Base-by-base conservation (phyloP, 2,329 filamentous ascomycete species). In the Coniella vitis region DNA sequence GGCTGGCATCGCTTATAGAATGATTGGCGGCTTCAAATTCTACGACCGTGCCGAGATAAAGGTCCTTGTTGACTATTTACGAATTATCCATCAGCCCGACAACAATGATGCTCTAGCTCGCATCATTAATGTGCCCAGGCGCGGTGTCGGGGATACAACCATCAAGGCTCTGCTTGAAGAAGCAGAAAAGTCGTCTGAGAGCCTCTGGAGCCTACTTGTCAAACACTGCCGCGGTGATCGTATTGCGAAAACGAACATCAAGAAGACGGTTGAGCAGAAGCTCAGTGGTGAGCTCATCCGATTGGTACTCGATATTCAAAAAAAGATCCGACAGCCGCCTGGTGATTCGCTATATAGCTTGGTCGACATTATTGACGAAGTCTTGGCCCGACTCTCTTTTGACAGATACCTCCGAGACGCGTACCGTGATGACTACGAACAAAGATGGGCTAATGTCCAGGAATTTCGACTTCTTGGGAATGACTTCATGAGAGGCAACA, bases 1-100 rank as follows among this genome's bases (percentile, higher is more conserved):
- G 59, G 80, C 81, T 10, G 89, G 90, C 1, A 81, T 97, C 36
- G 78, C 90, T 0, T 98, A 97, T 65, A 83, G 83, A 43, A 96
- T 97, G 90, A 84, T 97, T 45, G 91, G 80, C 34, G 91, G 93
- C 2, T 80, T 82, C 54, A 86, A 87, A 51, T 98, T 98, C 63
- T 97, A 94, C 60, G 93, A 98, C 57, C 82, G 93, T 45, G 78
- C 81, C 3, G 91, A 98, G 63, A 85, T 97, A 61, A 94, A 93
- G 64, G 75, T 89, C 7, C 64, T 97, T 1, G 68, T 97, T 4
- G 90, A 96, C 62, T 97, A 98, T 62, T 72, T 97, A 13, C 80
- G 90, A 29, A 84, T 94, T 3, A 81, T 96, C 29, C 81, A 87
- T 59, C 86, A 94, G 54, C 87, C 90, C 1, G 78, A 87, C 39